Evolutionary conservation across 495 filamentous ascomycete genomes (phyloP).

Genomic region (Penicillium simplicissimum): DNA sequence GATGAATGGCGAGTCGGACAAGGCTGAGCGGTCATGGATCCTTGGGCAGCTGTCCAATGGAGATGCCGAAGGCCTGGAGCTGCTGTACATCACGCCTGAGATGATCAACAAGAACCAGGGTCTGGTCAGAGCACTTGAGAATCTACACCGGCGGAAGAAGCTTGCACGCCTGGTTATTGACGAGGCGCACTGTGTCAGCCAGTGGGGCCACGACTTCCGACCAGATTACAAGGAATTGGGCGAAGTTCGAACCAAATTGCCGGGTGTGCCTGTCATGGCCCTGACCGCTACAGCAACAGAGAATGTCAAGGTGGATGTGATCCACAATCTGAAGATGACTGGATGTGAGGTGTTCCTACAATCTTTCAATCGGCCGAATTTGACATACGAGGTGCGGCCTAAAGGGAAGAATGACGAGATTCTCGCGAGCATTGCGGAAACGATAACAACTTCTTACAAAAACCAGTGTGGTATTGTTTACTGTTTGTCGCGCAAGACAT

Average conservation of each 20-base stretch:
- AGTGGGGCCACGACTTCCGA: constrained; percentile 98
- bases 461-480: constrained; percentile 91
- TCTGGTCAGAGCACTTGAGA: constrained; percentile 60
- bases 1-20: constrained; percentile 71
- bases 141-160: constrained; percentile 61
- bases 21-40: constrained; percentile 58
- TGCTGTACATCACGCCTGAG: constrained; percentile 95
- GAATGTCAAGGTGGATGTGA: constrained; percentile 87
- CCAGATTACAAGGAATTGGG: constrained; percentile 93
- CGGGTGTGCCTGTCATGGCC: constrained; percentile 85
- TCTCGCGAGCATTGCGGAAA: constrained; percentile 64
- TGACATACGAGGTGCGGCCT: constrained; percentile 77
- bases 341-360: constrained; percentile 76
- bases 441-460: constrained; percentile 65
- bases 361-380: constrained; percentile 92
- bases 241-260: constrained; percentile 63
- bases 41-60: constrained; percentile 57
- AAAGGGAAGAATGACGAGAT: constrained; percentile 59
- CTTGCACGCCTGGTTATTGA: constrained; percentile 94
- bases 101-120: constrained; percentile 81
- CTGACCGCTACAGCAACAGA: constrained; percentile 93
- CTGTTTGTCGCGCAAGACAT: constrained; percentile 79
- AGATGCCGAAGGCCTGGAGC: constrained; percentile 68
- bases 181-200: constrained; percentile 97
- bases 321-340: constrained; percentile 79